phyloP scores from a whole-genome alignment of 2,329 filamentous ascomycete species.

The Botrytis squamosa region DNA sequence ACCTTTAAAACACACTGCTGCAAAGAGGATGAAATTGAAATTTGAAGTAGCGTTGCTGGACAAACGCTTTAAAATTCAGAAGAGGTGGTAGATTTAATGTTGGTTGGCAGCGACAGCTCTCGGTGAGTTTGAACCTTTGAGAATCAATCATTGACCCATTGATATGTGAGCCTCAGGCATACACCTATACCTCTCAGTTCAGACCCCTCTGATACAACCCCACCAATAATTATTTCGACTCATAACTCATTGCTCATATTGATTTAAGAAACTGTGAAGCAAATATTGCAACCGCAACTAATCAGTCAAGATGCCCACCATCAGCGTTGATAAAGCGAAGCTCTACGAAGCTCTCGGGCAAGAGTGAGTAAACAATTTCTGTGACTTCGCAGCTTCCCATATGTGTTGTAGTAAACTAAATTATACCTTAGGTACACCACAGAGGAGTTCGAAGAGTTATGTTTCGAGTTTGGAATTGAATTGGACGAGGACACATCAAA shows the following conservation, averaged over 20 bases:
- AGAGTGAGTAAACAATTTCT: constrained; percentile 58
- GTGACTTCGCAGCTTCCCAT: constrained; percentile 20
- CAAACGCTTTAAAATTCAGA: not conserved
- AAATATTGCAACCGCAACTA: constrained; percentile 1
- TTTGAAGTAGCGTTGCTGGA: constrained; percentile 8
- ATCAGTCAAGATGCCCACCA: constrained; percentile 78
- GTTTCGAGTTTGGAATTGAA: constrained; percentile 96
- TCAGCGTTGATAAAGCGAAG: constrained; percentile 91
- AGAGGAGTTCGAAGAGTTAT: constrained; percentile 93
- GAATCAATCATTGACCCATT: constrained; percentile 2
- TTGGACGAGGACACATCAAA: constrained; percentile 76
- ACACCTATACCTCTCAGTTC: not conserved
- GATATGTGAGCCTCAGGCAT: not conserved
- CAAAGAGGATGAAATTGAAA: not conserved
- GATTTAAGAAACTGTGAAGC: constrained; percentile 5
- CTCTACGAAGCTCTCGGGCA: constrained; percentile 90
- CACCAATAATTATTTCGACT: constrained; percentile 22
- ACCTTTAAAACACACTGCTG: constrained; percentile 3
- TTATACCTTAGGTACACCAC: constrained; percentile 69
- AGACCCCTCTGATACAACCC: constrained; percentile 21
- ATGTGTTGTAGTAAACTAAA: constrained; percentile 21
- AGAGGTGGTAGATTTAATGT: constrained; percentile 17
- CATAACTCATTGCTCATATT: constrained; percentile 10
- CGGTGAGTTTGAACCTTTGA: constrained; percentile 13
- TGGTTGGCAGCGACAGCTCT: constrained; percentile 15